These are phyloP conservation scores for Pseudogymnoascus sp. DNA, from an alignment of 2,329 filamentous ascomycete species.

Conservation along the genomic window DNA sequence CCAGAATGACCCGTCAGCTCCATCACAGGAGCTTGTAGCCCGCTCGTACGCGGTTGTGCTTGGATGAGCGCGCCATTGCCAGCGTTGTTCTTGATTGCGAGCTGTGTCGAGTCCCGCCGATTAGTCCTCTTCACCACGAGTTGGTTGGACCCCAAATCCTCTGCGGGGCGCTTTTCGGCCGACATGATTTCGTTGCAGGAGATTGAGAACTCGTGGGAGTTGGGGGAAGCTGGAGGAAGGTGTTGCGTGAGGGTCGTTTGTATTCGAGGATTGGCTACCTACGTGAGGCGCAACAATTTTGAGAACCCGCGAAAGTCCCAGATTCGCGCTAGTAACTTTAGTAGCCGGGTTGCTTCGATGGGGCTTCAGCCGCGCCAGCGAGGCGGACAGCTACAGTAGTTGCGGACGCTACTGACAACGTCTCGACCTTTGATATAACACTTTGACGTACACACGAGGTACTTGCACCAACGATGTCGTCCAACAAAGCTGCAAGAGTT, in stretches of 20 bases:
- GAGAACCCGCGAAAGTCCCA: slow-evolving; percentile 5
- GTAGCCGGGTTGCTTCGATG: neutral
- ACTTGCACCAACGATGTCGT: slow-evolving; percentile 36
- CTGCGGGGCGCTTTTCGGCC: slow-evolving; percentile 81
- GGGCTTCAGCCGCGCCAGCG: slow-evolving; percentile 8
- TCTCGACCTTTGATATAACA: neutral
- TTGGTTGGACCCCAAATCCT: slow-evolving; percentile 70
- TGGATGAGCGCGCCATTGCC: slow-evolving; percentile 57
- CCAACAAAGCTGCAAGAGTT: slow-evolving; percentile 58
- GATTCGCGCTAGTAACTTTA: slow-evolving; percentile 6
- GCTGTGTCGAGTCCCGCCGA: slow-evolving; percentile 31
- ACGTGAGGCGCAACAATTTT: slow-evolving; percentile 4
- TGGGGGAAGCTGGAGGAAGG: neutral
- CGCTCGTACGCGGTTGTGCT: slow-evolving; percentile 66
- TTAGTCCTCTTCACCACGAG: slow-evolving; percentile 87
- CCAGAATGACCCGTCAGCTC: slow-evolving; percentile 75
- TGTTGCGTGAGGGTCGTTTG: slow-evolving; percentile 5
- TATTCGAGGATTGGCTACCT: neutral
- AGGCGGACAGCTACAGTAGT: slow-evolving; percentile 3
- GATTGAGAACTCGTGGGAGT: neutral
- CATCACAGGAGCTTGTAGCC: slow-evolving; percentile 85
- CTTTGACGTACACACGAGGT: slow-evolving; percentile 3
- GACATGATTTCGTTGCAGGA: slow-evolving; percentile 54
- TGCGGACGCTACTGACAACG: slow-evolving; percentile 3
- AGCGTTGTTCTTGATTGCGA: neutral